Evolutionary conservation across 495 filamentous ascomycete genomes (phyloP).

Genomic region (Clohesyomyces aquaticus): DNA sequence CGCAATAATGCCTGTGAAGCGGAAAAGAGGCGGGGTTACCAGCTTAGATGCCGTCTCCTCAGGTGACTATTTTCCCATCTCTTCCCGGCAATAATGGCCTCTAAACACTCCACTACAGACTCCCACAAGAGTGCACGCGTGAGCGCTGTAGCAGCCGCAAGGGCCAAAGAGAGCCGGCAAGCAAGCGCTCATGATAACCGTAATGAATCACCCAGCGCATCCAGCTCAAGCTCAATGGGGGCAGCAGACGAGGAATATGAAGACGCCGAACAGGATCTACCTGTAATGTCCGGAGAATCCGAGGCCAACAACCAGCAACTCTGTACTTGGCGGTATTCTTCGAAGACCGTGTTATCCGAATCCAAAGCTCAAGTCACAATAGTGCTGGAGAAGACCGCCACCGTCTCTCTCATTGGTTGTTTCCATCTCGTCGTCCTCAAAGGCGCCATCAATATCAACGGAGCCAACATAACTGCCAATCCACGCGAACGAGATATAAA

Average conservation of each 20-base stretch:
- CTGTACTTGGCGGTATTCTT: constrained; percentile 23
- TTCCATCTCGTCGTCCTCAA: constrained; percentile 24
- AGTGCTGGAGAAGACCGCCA: constrained; percentile 14
- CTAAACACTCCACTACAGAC: neutral
- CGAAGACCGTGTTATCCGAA: constrained; percentile 11
- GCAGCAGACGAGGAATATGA: neutral
- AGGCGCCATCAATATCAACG: constrained; percentile 34
- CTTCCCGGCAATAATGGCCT: too few species aligned
- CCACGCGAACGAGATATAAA: neutral
- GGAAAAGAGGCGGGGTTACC: constrained; percentile 16
- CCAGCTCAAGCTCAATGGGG: neutral
- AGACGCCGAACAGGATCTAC: neutral
- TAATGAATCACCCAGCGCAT: constrained; percentile 1
- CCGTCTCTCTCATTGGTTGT: constrained; percentile 22
- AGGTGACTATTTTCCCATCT: constrained; percentile 7
- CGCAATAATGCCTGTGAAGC: constrained; percentile 24
- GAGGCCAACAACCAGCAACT: constrained; percentile 1
- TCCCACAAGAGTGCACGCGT: constrained; percentile 12
- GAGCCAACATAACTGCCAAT: constrained; percentile 20
- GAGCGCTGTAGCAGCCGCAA: constrained; percentile 36
- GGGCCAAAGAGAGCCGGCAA: neutral
- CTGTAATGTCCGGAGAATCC: neutral
- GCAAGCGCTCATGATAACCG: neutral
- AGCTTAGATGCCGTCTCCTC: neutral
- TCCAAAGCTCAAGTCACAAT: constrained; percentile 13